Evolutionary conservation across 129 eudicot species (phyloP), one percentile per base, ranked within the genome.

Genomic region (Heracleum sosnowskyi): DNA sequence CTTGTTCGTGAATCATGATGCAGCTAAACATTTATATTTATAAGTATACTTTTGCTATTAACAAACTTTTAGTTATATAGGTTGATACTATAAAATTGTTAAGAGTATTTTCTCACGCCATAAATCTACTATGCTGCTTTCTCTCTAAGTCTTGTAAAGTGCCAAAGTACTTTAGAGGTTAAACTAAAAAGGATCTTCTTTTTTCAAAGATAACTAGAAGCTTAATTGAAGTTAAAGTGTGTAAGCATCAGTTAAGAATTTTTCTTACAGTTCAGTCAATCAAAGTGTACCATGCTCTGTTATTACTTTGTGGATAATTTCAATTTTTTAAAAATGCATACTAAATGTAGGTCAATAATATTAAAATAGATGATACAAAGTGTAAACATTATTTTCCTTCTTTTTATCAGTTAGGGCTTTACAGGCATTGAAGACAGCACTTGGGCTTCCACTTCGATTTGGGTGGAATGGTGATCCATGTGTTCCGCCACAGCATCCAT

Each of bases 391-490:
- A 13, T 33, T 79, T 18, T 31, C 72, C 83, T 57, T 13, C 34
- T 71, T 69, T 35, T 69, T 11, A 88, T 79, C 84, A 96, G 99
- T 96, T 79, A 84, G 76, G 57, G 99, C 99, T 77, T 80, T 96
- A 83, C 95, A 89, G 77, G 81, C 79, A 16, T 77, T 96, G 80
- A 92, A 90, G 87, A 83, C 42, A 39, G 87, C 97, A 16, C 82
- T 96, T 69, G 97, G 90, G 71, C 99, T 92, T 86, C 99, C 99
- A 79, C 92, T 85, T 84, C 97, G 97, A 74, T 85, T 96, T 24
- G 97, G 99, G 73, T 96, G 99, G 99, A 96, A 96, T 81, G 99
- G 99, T 64, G 99, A 96, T 86, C 99, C 99, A 31, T 96, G 99
- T 86, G 96, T 92, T 69, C 99, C 99, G 1, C 97, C 90, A 51